These are phyloP conservation scores for Calonectria leucothoes DNA, from an alignment of 2,329 filamentous ascomycete species.

Conservation along the genomic window DNA sequence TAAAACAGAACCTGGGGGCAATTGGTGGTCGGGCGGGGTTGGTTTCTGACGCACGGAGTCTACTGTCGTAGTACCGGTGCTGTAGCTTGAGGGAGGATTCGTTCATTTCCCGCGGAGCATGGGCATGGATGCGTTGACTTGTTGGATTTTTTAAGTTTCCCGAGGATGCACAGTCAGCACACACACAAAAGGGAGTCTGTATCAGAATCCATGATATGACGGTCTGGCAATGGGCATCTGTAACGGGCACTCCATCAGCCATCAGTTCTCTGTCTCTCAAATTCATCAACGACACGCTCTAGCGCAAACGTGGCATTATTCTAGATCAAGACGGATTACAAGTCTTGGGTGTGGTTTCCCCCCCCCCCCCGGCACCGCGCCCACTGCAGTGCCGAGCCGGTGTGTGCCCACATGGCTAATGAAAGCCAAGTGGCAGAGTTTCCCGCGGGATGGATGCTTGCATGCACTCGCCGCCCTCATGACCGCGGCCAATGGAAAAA, in stretches of 20 bases:
- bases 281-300: not conserved
- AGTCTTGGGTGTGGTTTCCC: not conserved
- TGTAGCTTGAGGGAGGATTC: not conserved
- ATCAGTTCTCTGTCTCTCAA: too few species aligned
- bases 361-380: not conserved
- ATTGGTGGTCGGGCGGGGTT: not conserved
- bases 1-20: not conserved
- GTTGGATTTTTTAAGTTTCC: not conserved
- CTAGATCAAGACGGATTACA: not conserved
- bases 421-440: slow-evolving; percentile 3
- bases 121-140: not conserved
- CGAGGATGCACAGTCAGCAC: not conserved
- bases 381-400: not conserved
- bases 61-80: too few species aligned
- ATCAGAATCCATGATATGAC: not conserved
- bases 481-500: not conserved
- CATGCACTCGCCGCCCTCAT: not conserved
- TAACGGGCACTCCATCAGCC: too few species aligned
- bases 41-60: not conserved
- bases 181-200: not conserved
- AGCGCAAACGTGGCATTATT: not conserved
- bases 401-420: not conserved
- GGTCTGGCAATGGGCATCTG: too few species aligned
- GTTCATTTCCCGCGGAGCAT: not conserved
- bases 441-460: not conserved